Base-by-base conservation (phyloP, 139 green algal genomes). In the Dunaliella sp. region DNA sequence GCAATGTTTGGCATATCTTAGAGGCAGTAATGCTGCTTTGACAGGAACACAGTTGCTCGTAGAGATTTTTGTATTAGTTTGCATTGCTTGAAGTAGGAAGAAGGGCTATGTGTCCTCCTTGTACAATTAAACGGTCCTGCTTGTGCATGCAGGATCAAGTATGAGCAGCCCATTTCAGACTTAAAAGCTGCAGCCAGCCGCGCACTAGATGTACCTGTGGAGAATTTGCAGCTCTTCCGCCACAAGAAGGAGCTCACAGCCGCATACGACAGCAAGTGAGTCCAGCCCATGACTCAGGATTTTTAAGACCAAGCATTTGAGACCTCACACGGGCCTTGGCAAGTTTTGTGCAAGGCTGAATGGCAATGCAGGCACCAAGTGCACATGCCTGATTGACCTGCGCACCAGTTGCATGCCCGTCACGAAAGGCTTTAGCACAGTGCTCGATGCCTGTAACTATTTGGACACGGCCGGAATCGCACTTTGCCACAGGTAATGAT, bases 191-290 rank as follows among this genome's bases (percentile, higher is more conserved):
- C 83, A 1, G 94, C 91, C 0, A 85, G 90, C 16, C n/a, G 75
- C 25, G 89, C 91, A 77, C 85, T 93, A 59, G 87, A 86, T 2
- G 80, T 97, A 36, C 90, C 91, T 21, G 22, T 80, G 0, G 90
- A 93, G 31, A 89, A 95, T 75, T 87, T 93, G 89, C 93, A 95
- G 86, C 88, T 97, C 24, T 97, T 96, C 77, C 90, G 91, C 85
- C 93, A 96, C 82, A 90, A 91, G 72, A 92, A 91, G 82, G 94
- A 97, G 88, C 88, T 97, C 3, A 94, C 89, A 0, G 31, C 81
- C 0, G 88, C 81, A 0, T 91, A 93, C 78, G 91, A 96, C 81
- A 77, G 31, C 36, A 83, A 65, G 79, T 83, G 22, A 33, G 73
- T 21, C 58, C 21, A n/a, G 24, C 58, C 58, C 22, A n/a, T 21